Evolutionary conservation across 208 protist species (phyloP), one percentile per base, ranked within the genome.

Genomic region (Angomonas deanei): DNA sequence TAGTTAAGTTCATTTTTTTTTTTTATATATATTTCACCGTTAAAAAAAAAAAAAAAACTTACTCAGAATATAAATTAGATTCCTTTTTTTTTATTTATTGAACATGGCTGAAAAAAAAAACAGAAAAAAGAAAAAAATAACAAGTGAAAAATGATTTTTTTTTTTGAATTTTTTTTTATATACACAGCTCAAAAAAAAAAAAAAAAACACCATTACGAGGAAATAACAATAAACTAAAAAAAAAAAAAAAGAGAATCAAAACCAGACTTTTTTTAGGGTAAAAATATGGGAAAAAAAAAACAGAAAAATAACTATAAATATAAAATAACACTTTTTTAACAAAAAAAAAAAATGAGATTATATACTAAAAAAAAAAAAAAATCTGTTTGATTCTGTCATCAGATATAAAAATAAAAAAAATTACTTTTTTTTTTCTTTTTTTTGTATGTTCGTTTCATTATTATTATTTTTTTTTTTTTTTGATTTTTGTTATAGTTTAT

Each of bases 51-150:
- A n/a, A 32, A 5, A 24, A 38, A 59, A 39, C n/a, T n/a, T n/a
- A n/a, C n/a, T n/a, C n/a, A n/a, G n/a, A n/a, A n/a, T n/a, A n/a
- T n/a, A n/a, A n/a, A n/a, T 53, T 11, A 15, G 19, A 53, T 21
- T 27, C 13, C 23, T 5, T 24, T 53, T 53, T 27, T 17, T 27
- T 53, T 53, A 21, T 53, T 15, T 15, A 11, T 53, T 15, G 47
- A 53, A 53, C 10, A 42, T 8, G 13, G 8, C 13, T 21, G 5
- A 27, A 53, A 17, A 26, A 53, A 53, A n/a, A 59, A n/a, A 32
- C 31, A 24, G 15, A 59, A 39, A 13, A 59, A 59, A 68, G 4
- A 39, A 59, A 59, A 23, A 59, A 59, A 59, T 13, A 59, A 59
- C 6, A 39, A 59, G 23, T 28, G 19, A 26, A 53, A 53, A 53